Conservation (phyloP, 2,329 filamentous ascomycete species). For the Venturia pyrina region DNA sequence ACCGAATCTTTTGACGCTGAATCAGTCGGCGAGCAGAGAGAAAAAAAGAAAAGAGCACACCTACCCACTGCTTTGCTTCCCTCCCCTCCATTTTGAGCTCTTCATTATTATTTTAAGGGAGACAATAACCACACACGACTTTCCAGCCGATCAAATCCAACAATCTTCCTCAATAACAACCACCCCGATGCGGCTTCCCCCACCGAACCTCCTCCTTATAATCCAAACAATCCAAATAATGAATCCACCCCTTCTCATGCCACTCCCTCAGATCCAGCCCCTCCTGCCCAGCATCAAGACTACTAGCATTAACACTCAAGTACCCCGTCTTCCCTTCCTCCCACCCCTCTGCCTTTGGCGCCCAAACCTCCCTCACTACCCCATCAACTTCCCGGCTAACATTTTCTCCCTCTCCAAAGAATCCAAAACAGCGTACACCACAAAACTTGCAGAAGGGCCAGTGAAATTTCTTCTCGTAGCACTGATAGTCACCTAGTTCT, state of each 20-base stretch:
- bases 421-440: conserved; percentile 35
- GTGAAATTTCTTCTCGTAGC: not conserved
- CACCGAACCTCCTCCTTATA: not conserved
- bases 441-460: conserved; percentile 41
- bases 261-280: conserved; percentile 23
- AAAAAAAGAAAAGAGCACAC: too few relatives aligned
- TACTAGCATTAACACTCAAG: conserved; percentile 25
- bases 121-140: too few relatives aligned
- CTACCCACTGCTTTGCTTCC: too few relatives aligned
- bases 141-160: too few relatives aligned
- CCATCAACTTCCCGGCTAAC: conserved; percentile 6
- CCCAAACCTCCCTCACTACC: conserved; percentile 20
- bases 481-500: conserved; percentile 8
- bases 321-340: conserved; percentile 18
- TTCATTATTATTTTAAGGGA: too few relatives aligned
- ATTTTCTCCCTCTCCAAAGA: conserved; percentile 26
- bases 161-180: conserved; percentile 9
- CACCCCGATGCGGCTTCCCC: conserved; percentile 11
- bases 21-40: too few relatives aligned
- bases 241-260: conserved; percentile 25
- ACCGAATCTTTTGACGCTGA: too few relatives aligned
- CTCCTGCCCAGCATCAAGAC: conserved; percentile 20
- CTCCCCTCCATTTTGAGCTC: too few relatives aligned
- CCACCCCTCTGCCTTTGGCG: conserved; percentile 14
- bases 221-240: conserved; percentile 20